Percentiles rank a stretch among this genome's conserved stretches.
Conservation (phyloP, 1,284 basidiomycete species). For the Inonotus obliquus region DNA sequence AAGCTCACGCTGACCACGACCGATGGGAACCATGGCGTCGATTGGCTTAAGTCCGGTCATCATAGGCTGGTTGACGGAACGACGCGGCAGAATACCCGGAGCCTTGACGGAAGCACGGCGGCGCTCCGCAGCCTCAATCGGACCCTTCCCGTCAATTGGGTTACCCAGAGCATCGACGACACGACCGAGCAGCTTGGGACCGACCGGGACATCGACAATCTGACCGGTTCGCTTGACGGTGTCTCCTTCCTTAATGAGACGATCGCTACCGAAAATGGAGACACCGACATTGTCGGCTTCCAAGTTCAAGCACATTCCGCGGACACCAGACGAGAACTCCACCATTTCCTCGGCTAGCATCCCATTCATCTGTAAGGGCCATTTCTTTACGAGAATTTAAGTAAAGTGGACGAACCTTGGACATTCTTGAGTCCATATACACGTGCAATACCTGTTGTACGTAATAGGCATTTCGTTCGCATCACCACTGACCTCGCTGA, state of each 20-base stretch:
- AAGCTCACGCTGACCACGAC: conserved; percentile 99
- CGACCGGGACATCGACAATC: conserved; percentile 99
- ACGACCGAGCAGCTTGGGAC: conserved; percentile 93
- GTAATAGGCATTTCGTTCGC: conserved; percentile 43
- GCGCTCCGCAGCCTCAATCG: conserved; percentile 89
- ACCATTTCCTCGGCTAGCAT: conserved; percentile 98
- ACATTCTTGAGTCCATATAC: conserved; percentile 93
- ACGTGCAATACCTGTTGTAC: conserved; percentile 98
- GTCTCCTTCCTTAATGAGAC: conserved; percentile 99
- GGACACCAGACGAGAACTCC: conserved; percentile 99
- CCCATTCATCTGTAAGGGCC: conserved; percentile 16
- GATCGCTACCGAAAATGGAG: conserved; percentile 99
- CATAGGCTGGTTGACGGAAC: conserved; percentile 99
- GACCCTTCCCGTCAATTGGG: conserved; percentile 99
- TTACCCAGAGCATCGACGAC: conserved; percentile 99
- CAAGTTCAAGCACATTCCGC: conserved; percentile 99
- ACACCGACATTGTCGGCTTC: conserved; percentile 99
- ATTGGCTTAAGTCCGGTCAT: conserved; percentile 99
- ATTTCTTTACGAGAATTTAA: conserved; percentile 10
- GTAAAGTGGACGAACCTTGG: conserved; percentile 58
- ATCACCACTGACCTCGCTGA: conserved; percentile 1
- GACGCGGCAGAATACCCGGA: conserved; percentile 97
- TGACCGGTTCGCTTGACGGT: conserved; percentile 99
- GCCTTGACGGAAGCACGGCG: conserved; percentile 98
- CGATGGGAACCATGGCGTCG: conserved; percentile 99